Evolutionary conservation across 1,284 basidiomycete species (phyloP), one percentile per base, ranked within the genome.

Genomic region (Caloboletus firmus): DNA sequence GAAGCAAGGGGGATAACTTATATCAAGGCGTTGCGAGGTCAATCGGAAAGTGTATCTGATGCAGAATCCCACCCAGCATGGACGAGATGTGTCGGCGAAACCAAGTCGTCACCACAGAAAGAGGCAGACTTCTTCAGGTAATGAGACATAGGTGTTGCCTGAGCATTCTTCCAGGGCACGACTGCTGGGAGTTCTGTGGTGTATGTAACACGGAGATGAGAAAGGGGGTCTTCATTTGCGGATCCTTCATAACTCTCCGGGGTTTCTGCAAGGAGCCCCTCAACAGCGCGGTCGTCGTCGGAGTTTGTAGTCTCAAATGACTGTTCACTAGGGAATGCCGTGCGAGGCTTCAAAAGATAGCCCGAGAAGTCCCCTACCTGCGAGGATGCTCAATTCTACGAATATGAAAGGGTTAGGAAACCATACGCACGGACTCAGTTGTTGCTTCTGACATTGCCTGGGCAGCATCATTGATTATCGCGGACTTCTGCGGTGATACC

Each of bases 1-100:
- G 43, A 35, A 20, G 44, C 5, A 10, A n/a, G 18, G 20, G 35
- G 26, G 46, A 71, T 71, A 68, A 68, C 48, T 68, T 69, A 69
- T 58, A 66, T 39, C 32, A 17, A 49, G 52, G 49, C 30, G 36
- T 45, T 36, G 42, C 52, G n/a, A 54, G 45, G 57, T 70, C 53
- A 72, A 57, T 72, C 71, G 20, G 70, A 69, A 39, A 68, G 60
- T 50, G 62, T 63, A 54, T 82, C 80, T 34, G 81, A 82, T 34
- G 73, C 71, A 60, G 78, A 76, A 59, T 83, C 82, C 82, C 82
- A 84, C n/a, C 82, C 80, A 39, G 82, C 81, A 49, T 77, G 73
- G 56, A 80, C 71, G 46, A 84, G 76, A 64, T 71, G 74, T 20
- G 79, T 76, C 20, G 76, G 73, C 32, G 77, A 71, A 41, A 69